These are phyloP conservation scores for Ceratobasidium sp. DNA, from an alignment of 1,284 basidiomycete species.

Conservation along the genomic window DNA sequence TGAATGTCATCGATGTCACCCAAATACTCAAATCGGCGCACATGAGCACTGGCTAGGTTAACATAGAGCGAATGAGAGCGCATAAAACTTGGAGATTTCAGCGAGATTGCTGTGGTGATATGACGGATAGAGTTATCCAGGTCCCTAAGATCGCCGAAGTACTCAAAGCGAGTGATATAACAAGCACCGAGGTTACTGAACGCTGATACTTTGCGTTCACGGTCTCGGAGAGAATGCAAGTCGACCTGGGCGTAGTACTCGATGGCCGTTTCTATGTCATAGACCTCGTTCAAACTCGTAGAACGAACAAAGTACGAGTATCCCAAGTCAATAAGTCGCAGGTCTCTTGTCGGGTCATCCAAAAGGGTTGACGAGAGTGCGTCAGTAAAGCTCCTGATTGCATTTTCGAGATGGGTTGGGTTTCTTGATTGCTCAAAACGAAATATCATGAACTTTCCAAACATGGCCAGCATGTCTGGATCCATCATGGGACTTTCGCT, in stretches of 20 bases:
- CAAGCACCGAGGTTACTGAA: no score
- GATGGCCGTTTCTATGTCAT: no score
- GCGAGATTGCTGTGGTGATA: not conserved
- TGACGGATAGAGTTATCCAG: not conserved
- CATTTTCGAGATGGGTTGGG: not conserved
- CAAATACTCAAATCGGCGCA: not conserved
- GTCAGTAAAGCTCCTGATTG: not conserved
- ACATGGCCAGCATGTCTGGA: no score
- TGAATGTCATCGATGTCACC: not conserved
- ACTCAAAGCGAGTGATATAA: not conserved
- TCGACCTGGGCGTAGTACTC: no score
- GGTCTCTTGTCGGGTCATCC: not conserved
- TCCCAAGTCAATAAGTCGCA: not conserved
- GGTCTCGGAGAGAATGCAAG: no score
- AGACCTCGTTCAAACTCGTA: not conserved
- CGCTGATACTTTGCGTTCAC: no score
- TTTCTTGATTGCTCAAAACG: not conserved
- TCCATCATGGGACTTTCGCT: no score
- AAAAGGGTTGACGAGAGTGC: not conserved
- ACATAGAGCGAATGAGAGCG: not conserved
- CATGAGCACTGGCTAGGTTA: not conserved
- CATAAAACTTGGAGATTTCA: not conserved
- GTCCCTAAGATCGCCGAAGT: not conserved
- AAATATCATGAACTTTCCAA: no score
- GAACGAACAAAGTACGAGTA: not conserved